Evolutionary conservation across 768 basidiomycete species (phyloP), one percentile per base, ranked within the genome.

Genomic region (Rhizopogon roseolus): DNA sequence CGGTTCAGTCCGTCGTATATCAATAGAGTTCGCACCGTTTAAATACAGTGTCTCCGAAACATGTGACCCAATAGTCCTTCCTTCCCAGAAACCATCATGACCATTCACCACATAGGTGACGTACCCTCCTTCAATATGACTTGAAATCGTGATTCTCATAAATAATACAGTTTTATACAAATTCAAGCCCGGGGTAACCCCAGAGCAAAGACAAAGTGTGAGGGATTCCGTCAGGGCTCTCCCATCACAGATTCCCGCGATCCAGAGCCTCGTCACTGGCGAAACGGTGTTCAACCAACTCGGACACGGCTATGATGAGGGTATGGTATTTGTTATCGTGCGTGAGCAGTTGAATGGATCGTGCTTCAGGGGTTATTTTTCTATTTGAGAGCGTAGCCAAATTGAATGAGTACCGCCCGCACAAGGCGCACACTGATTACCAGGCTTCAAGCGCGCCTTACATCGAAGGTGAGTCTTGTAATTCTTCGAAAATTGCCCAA

Each of bases 291-390:
- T 43, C 17, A 60, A 67, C 38, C 54, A 53, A 6, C 16, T 62
- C 19, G 60, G 59, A 38, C 67, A 53, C 6, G 60, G 57, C 43
- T 68, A 45, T 41, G 63, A 65, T 41, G 53, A 60, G 54, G 64
- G 66, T 68, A 17, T 19, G 14, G 5, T 4, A 53, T 37, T 6
- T 36, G 32, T 19, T 14, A 22, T 5, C 28, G 11, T 36, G 25
- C 41, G 10, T 14, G 9, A 8, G 25, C 29, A 28, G 19, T 25
- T 28, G 9, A 19, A 27, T 4, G 7, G 14, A 16, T 32, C n/a
- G 41, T 7, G 27, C 13, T 27, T 11, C 41, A 68, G 65, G 66
- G 6, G 11, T 62, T 25, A 56, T 66, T 25, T 55, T 66, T 32
- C 13, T 64, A 40, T 68, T 66, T 42, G 46, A 66, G 28, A 54